Conservation (phyloP, 2,329 filamentous ascomycete species). For the Neopestalotiopsis clavispora region DNA sequence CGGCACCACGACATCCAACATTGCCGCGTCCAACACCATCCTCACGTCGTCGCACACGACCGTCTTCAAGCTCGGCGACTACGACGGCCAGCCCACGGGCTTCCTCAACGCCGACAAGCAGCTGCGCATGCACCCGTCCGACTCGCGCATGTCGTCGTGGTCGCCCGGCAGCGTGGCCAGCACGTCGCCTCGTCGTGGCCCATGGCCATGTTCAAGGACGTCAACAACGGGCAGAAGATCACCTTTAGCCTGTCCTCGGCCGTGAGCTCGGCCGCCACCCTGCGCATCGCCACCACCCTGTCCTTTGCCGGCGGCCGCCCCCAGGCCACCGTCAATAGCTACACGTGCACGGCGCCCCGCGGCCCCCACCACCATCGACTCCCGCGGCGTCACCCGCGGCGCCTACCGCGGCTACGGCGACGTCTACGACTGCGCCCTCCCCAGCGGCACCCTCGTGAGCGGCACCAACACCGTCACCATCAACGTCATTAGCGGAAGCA, state of each 20-base stretch:
- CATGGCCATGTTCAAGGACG: conserved; percentile 62
- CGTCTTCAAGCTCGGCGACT: conserved; percentile 61
- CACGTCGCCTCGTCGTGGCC: conserved; percentile 53
- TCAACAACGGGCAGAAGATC: conserved; percentile 42
- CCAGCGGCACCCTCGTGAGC: conserved; percentile 52
- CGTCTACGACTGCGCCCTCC: conserved; percentile 58
- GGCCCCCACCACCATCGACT: conserved; percentile 55
- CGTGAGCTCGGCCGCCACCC: conserved; percentile 49
- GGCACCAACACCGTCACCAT: conserved; percentile 61
- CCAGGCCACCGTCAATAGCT: conserved; percentile 42
- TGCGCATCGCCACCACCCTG: conserved; percentile 62
- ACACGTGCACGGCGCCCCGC: conserved; percentile 35
- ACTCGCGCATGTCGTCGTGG: conserved; percentile 59
- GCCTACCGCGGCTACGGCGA: conserved; percentile 62
- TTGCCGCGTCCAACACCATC: conserved; percentile 43
- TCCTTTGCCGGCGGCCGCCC: conserved; percentile 61
- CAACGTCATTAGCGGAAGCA: conserved; percentile 54
- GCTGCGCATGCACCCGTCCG: conserved; percentile 62
- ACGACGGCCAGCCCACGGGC: conserved; percentile 60
- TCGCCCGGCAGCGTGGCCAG: conserved; percentile 55
- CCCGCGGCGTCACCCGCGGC: conserved; percentile 60
- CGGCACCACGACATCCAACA: conserved; percentile 49
- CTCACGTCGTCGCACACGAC: conserved; percentile 45
- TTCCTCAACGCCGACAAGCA: conserved; percentile 64
- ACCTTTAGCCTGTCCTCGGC: conserved; percentile 48